These are phyloP conservation scores for Cyclotella baltica DNA, from an alignment of 108 stramenopile species.

Conservation along the genomic window DNA sequence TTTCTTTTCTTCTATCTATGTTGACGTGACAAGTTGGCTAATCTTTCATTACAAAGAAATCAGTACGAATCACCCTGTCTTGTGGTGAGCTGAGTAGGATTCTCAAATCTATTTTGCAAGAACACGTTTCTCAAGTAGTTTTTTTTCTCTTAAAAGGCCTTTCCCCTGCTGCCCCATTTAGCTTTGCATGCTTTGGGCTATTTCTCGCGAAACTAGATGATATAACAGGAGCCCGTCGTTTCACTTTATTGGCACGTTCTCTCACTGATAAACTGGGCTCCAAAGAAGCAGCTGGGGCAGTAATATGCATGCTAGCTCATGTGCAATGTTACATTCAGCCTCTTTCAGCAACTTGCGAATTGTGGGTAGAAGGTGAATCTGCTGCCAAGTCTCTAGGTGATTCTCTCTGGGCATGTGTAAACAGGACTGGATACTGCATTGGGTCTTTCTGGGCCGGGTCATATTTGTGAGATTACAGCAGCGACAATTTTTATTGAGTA, in stretches of 20 bases:
- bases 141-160: conserved; percentile 2
- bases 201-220: conserved; percentile 4
- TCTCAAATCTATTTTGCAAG: neutral
- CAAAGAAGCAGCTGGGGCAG: conserved; percentile 9
- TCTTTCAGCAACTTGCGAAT: neutral
- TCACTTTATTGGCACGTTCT: neutral
- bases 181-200: conserved; percentile 12
- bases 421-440: neutral
- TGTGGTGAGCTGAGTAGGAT: conserved; percentile 8
- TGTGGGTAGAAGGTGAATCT: neutral
- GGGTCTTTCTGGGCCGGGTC: too few species aligned
- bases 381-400: conserved; percentile 29
- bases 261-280: conserved; percentile 14
- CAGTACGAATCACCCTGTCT: too few species aligned
- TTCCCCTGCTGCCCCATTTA: conserved; percentile 4
- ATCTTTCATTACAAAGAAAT: too few species aligned
- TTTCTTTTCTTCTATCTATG: too few species aligned
- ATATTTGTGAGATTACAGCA: too few species aligned
- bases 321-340: conserved; percentile 14
- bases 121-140: neutral
- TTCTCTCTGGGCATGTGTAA: conserved; percentile 6
- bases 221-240: conserved; percentile 3
- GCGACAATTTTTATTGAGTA: too few species aligned
- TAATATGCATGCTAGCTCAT: neutral
- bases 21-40: too few species aligned